Evolutionary conservation across 805 yeast genomes (phyloP).

Genomic region (Vanderwaltozyma verrucispora): DNA sequence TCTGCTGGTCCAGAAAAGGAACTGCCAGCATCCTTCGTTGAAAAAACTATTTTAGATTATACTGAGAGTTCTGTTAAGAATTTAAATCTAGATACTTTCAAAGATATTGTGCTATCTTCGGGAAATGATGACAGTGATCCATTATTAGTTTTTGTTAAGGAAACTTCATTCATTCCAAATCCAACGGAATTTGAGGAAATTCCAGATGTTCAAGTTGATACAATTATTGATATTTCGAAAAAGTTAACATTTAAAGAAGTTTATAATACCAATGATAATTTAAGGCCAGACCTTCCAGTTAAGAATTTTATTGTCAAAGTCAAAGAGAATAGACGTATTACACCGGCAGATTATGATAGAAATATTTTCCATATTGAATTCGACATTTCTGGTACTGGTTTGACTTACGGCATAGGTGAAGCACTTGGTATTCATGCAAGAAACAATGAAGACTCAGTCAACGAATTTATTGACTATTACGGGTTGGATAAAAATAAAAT

Average conservation of each 20-base stretch:
- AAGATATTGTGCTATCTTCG: conserved; percentile 5
- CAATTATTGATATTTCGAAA: conserved; percentile 43
- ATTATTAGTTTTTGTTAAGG: conserved; percentile 46
- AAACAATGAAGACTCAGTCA: conserved; percentile 57
- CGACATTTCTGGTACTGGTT: conserved; percentile 81
- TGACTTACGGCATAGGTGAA: conserved; percentile 90
- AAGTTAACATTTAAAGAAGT: conserved; percentile 77
- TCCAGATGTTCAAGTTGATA: conserved; percentile 25
- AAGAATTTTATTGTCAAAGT: conserved; percentile 81
- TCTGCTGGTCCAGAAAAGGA: conserved; percentile 79
- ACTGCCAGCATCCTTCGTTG: conserved; percentile 59
- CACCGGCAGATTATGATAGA: conserved; percentile 83
- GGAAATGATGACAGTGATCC: conserved; percentile 19
- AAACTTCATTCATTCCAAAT: conserved; percentile 57
- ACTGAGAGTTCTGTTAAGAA: conserved; percentile 36
- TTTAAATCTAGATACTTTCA: conserved; percentile 24
- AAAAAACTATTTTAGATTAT: conserved; percentile 51
- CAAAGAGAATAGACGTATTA: conserved; percentile 82
- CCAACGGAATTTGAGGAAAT: conserved; percentile 37
- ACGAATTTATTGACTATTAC: conserved; percentile 57
- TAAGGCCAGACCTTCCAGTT: conserved; percentile 87
- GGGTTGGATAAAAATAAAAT: conserved; percentile 61
- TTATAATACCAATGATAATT: conserved; percentile 40
- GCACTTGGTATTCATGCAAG: conserved; percentile 94
- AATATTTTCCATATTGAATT: conserved; percentile 95